Evolutionary conservation across 1,284 basidiomycete genomes (phyloP).

Genomic region (Ceratobasidium sp.): DNA sequence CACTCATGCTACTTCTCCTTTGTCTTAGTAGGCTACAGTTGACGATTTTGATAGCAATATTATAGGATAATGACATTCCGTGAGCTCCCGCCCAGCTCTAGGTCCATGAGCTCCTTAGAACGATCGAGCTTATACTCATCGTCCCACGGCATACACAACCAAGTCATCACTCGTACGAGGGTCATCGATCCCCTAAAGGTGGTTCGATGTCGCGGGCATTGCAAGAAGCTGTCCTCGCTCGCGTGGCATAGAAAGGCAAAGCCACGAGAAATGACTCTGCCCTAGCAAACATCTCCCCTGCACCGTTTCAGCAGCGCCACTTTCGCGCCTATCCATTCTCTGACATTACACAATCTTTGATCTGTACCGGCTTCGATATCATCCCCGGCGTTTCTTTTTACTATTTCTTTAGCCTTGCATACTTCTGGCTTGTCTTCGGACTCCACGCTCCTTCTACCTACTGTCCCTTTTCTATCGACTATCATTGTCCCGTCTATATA

Average conservation of each 20-base stretch:
- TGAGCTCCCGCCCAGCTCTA: slow-evolving; percentile 22
- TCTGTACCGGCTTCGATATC: slow-evolving; percentile 23
- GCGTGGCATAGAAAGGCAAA: slow-evolving; percentile 42
- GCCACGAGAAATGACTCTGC: slow-evolving; percentile 40
- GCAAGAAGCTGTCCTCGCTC: slow-evolving; percentile 26
- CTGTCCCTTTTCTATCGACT: background rate
- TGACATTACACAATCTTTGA: slow-evolving; percentile 36
- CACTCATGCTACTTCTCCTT: slow-evolving; percentile 9
- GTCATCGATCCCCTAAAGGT: slow-evolving; percentile 15
- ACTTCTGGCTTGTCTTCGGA: background rate
- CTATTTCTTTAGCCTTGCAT: background rate
- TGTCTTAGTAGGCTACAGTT: slow-evolving; percentile 27
- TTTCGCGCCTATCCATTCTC: slow-evolving; percentile 1
- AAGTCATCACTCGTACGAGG: slow-evolving; percentile 35
- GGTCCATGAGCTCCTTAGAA: slow-evolving; percentile 14
- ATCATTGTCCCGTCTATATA: background rate
- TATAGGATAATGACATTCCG: slow-evolving; percentile 36
- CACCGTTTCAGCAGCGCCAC: slow-evolving; percentile 21
- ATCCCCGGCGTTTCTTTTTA: slow-evolving; percentile 5
- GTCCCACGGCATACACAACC: slow-evolving; percentile 21
- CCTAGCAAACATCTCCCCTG: slow-evolving; percentile 22
- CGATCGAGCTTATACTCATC: background rate
- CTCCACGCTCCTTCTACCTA: slow-evolving; percentile 4
- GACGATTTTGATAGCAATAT: slow-evolving; percentile 14
- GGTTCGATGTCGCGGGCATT: slow-evolving; percentile 32